Conservation (phyloP, 2,329 filamentous ascomycete species). For the Ophiostoma perfectum region DNA sequence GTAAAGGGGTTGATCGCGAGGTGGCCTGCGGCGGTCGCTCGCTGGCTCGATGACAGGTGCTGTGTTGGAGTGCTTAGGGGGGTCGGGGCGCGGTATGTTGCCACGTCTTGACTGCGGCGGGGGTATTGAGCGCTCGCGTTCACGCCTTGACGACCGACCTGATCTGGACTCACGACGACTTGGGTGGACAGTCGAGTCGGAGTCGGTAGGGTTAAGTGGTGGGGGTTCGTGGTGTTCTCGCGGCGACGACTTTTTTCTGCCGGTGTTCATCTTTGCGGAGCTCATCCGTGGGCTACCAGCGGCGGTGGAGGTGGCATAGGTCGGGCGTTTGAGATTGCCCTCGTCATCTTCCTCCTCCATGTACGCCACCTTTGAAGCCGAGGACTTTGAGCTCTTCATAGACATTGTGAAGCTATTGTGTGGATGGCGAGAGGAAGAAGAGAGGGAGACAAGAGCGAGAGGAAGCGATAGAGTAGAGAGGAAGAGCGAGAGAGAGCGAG, state of each 20-base stretch:
- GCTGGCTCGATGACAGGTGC: conserved; percentile 30
- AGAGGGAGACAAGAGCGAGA: conserved; percentile 5
- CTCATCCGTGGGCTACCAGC: conserved; percentile 35
- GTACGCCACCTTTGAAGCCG: conserved; percentile 37
- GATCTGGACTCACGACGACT: conserved; percentile 32
- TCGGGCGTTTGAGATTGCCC: conserved; percentile 37
- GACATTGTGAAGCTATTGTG: conserved; percentile 39
- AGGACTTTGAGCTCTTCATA: conserved; percentile 28
- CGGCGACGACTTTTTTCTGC: conserved; percentile 40
- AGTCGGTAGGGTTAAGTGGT: conserved; percentile 35
- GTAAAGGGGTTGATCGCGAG: conserved; percentile 37
- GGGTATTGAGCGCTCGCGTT: conserved; percentile 28
- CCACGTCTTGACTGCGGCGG: conserved; percentile 30
- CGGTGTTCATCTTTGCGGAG: conserved; percentile 46
- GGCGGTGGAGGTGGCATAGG: conserved; percentile 47
- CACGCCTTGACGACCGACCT: conserved; percentile 32
- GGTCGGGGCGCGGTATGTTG: conserved; percentile 28
- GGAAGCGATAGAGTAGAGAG: neutral
- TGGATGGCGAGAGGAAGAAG: conserved; percentile 1
- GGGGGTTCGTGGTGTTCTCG: conserved; percentile 36
- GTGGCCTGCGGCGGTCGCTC: conserved; percentile 31
- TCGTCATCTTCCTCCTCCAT: conserved; percentile 50
- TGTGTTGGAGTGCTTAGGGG: conserved; percentile 37
- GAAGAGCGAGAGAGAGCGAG: neutral
- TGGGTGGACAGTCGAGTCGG: conserved; percentile 42